phyloP scores from a whole-genome alignment of 306 rosid species.

The Ziziphus jujuba region DNA sequence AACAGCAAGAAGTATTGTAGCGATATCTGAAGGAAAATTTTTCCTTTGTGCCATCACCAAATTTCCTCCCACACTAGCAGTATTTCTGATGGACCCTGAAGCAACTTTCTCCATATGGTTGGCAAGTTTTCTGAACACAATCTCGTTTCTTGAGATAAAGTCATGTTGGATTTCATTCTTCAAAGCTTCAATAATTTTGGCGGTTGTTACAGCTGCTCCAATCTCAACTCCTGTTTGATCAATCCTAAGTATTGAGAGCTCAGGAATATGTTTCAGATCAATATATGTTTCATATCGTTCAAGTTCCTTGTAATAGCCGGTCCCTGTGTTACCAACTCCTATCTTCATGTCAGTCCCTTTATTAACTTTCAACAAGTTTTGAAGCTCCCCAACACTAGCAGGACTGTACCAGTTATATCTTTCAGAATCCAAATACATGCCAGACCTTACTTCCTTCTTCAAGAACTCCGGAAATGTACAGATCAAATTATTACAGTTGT shows the following conservation, averaged over 20 bases:
- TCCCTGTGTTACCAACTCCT: constrained; percentile 74
- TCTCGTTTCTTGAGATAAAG: constrained; percentile 34
- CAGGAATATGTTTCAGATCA: constrained; percentile 55
- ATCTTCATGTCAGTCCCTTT: constrained; percentile 38
- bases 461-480: constrained; percentile 62
- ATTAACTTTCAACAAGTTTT: constrained; percentile 31
- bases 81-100: constrained; percentile 58
- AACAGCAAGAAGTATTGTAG: constrained; percentile 73
- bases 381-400: constrained; percentile 48
- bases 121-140: constrained; percentile 52
- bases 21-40: constrained; percentile 87
- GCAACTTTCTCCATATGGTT: constrained; percentile 80
- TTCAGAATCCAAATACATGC: constrained; percentile 39
- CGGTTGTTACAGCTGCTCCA: constrained; percentile 71
- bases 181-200: constrained; percentile 61
- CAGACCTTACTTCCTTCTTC: constrained; percentile 42
- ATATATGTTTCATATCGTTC: constrained; percentile 51
- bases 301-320: constrained; percentile 70
- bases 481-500: constrained; percentile 25
- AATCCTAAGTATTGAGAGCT: constrained; percentile 49
- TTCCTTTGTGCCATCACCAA: constrained; percentile 83
- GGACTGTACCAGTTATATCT: constrained; percentile 62
- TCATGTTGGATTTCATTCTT: constrained; percentile 27
- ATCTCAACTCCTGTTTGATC: constrained; percentile 62
- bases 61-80: constrained; percentile 87